Evolutionary conservation across 495 filamentous ascomycete species (phyloP).

Genomic region (Daldinia concentrica): DNA sequence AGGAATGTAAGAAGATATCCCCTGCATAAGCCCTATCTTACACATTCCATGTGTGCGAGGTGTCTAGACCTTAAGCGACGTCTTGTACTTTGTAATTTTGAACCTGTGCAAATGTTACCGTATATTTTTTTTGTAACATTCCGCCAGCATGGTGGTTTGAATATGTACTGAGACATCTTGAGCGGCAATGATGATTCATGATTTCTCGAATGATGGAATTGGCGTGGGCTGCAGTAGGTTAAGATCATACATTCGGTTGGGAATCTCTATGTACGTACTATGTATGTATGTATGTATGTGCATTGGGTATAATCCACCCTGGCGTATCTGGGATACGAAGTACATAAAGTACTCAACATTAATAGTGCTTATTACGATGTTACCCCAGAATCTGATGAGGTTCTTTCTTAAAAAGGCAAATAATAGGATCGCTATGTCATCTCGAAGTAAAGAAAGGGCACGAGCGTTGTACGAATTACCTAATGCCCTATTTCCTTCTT

Average conservation of each 20-base stretch:
- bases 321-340: background rate
- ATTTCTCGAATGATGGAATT: constrained; percentile 10
- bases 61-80: no score
- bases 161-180: background rate
- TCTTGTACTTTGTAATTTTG: no score
- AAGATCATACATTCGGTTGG: background rate
- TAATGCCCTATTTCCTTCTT: background rate
- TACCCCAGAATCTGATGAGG: no score
- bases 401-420: no score
- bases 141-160: background rate
- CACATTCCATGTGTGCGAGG: background rate
- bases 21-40: constrained; percentile 21
- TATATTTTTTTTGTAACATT: background rate
- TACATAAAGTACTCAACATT: no score
- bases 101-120: background rate
- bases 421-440: no score
- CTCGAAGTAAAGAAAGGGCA: no score
- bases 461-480: background rate
- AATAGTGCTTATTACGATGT: background rate
- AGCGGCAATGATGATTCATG: constrained; percentile 25
- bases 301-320: background rate
- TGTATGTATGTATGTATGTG: background rate
- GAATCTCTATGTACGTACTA: background rate
- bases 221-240: no score
- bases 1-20: background rate